Evolutionary conservation across 2,329 filamentous ascomycete genomes (phyloP).

Genomic region (Trichoderma sp.): DNA sequence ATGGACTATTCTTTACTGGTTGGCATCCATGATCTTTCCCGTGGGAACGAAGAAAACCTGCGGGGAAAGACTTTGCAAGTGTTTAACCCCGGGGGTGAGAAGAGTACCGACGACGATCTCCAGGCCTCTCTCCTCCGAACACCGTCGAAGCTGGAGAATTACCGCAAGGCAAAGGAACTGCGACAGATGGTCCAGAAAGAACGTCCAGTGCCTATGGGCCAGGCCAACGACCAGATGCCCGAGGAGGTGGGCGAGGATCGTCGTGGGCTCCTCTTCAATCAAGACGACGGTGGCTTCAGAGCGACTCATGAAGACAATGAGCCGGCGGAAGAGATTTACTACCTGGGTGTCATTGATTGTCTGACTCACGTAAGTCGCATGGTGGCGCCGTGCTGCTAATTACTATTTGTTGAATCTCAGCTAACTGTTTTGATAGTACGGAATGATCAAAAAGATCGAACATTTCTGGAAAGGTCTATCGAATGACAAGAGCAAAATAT

Average conservation of each 20-base stretch:
- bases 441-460: conserved; percentile 89
- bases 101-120: conserved; percentile 52
- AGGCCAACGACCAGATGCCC: conserved; percentile 81
- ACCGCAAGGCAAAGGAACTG: conserved; percentile 84
- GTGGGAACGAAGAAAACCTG: conserved; percentile 93
- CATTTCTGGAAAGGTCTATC: conserved; percentile 96
- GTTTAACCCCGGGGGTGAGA: conserved; percentile 82
- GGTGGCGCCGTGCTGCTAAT: background rate
- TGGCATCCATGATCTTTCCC: conserved; percentile 85
- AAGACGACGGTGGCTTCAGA: conserved; percentile 87
- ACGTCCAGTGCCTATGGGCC: conserved; percentile 87
- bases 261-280: conserved; percentile 77
- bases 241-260: conserved; percentile 78
- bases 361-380: conserved; percentile 77
- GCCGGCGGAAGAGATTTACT: conserved; percentile 90
- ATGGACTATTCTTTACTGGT: conserved; percentile 98
- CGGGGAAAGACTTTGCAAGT: conserved; percentile 86
- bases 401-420: conserved; percentile 21
- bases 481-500: conserved; percentile 81
- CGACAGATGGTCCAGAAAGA: conserved; percentile 90
- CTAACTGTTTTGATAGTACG: conserved; percentile 61
- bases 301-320: conserved; percentile 88
- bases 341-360: conserved; percentile 97
- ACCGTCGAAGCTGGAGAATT: conserved; percentile 88
- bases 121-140: conserved; percentile 74